Evolutionary conservation across 495 filamentous ascomycete genomes (phyloP), one percentile per base, ranked within the genome.

Genomic region (Penicillium taxi): DNA sequence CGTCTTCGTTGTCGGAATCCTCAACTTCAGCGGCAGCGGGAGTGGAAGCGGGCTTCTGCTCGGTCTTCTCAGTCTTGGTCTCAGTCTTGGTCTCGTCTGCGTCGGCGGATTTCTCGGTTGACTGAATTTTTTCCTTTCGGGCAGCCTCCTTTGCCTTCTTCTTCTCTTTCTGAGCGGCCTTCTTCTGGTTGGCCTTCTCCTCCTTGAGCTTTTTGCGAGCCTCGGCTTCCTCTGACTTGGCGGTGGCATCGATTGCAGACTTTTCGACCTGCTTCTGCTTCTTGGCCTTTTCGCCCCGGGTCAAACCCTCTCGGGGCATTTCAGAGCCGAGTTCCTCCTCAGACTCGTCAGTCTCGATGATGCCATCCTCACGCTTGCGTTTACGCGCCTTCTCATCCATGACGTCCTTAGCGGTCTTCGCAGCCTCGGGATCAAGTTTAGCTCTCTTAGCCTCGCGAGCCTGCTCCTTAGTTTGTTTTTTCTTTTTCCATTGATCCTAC

Each of bases 391-490:
- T 78, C 58, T 87, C 82, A 31, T 89, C 84, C 72, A 87, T 76
- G 24, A 93, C 74, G 49, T 94, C 87, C 58, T 90, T 87, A 32
- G 81, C 84, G 38, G 73, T 84, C 56, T 82, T 81, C 26, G 75
- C 77, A 41, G 79, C 79, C 38, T 89, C 85, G 19, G 88, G 87
- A 38, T 94, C 82, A 9, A 95, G 73, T 61, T 93, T 94, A 25
- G 84, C 86, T 58, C 72, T 64, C 59, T 81, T 81, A 6, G 85
- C 84, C 31, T 78, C 76, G 31, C 76, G 79, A 37, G 81, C 81
- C 58, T 90, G 72, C 50, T 83, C 82, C 59, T 90, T 91, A 31
- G 82, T 84, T 61, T 89, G 84, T 59, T 90, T 91, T 59, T 86
- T 87, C 56, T 77, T 78, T 61, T 78, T 73, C 84, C 84, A 89